Evolutionary conservation across 768 basidiomycete species (phyloP), one percentile per base, ranked within the genome.

Genomic region (Paxillus ammoniavirescens): DNA sequence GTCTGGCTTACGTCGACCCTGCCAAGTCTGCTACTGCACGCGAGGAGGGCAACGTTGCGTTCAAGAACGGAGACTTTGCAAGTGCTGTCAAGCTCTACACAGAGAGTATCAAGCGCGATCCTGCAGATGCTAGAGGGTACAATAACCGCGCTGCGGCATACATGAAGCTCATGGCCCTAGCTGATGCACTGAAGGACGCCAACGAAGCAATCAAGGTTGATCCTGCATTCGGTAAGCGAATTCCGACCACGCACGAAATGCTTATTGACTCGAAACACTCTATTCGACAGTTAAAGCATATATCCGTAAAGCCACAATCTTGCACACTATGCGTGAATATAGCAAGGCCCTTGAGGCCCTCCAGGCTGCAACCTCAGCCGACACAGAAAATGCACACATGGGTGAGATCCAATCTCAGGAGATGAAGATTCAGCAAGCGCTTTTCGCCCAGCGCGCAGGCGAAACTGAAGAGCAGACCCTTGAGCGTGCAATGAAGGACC

Each of bases 81-180:
- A 84, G 80, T 10, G 90, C 96, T 0, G 95, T 99, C 61, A 93
- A 91, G 75, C 77, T 81, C 37, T 99, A 99, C 75, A 82, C 90
- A 36, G 97, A 99, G 73, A 89, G 93, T 57, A 97, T 98, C 80
- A 98, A 98, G 76, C 88, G 97, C 47, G 87, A 92, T 64, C 96
- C 97, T 40, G 69, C 73, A 36, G 97, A 99, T 66, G 82, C 96
- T 13, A 81, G 88, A 59, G 94, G 91, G 8, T 99, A 98, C 77
- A 98, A 96, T 71, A 99, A 99, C 76, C 88, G 97, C 46, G 93
- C 97, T n/a, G 89, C 93, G 28, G 95, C 93, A 21, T 98, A 97
- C 75, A 92, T 89, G 73, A 98, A 98, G 76, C 84, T 99, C 38
- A 82, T 82, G 41, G 97, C 97, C 1, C 73, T 98, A 30, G 90